phyloP scores from a whole-genome alignment of 352 stramenopile genomes.

The Saprolegnia diclina region DNA sequence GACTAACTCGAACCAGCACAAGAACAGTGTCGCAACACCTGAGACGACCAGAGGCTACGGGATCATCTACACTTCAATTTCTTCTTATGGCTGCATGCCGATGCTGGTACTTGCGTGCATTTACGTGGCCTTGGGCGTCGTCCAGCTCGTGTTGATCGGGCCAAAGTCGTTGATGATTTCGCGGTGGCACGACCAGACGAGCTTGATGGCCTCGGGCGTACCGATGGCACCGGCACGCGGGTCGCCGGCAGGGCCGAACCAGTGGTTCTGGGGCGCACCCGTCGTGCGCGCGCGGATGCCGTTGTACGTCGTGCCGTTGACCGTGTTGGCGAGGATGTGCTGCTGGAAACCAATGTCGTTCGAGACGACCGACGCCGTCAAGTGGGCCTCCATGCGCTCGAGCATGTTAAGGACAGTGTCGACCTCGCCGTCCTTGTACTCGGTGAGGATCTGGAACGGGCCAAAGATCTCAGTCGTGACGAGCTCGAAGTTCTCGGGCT shows the following conservation, averaged over 20 bases:
- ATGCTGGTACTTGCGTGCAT: background rate
- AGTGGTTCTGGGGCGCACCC: conserved; percentile 92
- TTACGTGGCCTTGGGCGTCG: conserved; percentile 79
- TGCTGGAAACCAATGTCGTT: conserved; percentile 94
- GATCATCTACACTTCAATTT: background rate
- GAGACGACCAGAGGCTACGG: too few species aligned
- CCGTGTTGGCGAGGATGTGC: conserved; percentile 93
- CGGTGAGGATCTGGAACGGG: conserved; percentile 97
- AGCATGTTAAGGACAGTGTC: conserved; percentile 88
- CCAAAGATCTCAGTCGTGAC: conserved; percentile 97
- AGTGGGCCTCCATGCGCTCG: conserved; percentile 95
- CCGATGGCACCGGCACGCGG: conserved; percentile 95
- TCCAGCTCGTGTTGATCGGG: conserved; percentile 62
- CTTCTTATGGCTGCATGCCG: background rate
- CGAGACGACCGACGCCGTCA: conserved; percentile 97
- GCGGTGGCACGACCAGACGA: conserved; percentile 98
- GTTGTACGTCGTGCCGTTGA: conserved; percentile 99
- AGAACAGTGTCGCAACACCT: too few species aligned
- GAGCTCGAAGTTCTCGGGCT: conserved; percentile 90
- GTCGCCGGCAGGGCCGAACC: conserved; percentile 96
- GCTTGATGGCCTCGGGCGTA: conserved; percentile 96
- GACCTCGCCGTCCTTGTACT: conserved; percentile 85
- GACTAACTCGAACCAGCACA: too few species aligned
- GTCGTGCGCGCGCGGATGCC: conserved; percentile 95
- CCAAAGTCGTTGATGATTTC: conserved; percentile 95